Conservation (phyloP, 352 stramenopile species). For the Phytophthora citrophthora region DNA sequence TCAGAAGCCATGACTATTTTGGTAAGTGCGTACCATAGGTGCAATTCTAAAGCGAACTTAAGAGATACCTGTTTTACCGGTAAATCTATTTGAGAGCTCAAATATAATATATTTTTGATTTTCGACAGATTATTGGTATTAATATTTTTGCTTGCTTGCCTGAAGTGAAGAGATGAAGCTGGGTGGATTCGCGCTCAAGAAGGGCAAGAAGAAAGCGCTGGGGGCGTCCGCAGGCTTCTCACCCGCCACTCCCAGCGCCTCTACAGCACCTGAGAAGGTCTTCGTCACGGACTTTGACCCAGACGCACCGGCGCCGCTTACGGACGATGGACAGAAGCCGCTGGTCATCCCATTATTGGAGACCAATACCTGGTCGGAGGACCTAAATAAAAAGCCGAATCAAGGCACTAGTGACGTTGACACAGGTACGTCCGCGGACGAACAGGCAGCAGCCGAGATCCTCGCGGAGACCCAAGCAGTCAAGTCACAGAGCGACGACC, state of each 20-base stretch:
- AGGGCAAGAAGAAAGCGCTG: conserved; percentile 52
- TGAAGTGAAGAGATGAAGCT: conserved; percentile 61
- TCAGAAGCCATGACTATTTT: too few relatives aligned
- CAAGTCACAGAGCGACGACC: conserved; percentile 2
- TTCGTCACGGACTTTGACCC: conserved; percentile 84
- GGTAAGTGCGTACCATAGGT: too few relatives aligned
- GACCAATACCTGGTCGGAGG: conserved; percentile 55
- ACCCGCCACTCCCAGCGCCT: conserved; percentile 4
- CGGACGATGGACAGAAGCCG: conserved; percentile 35
- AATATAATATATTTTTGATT: too few relatives aligned
- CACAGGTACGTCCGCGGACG: conserved; percentile 27
- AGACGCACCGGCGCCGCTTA: conserved; percentile 33
- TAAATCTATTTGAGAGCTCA: too few relatives aligned
- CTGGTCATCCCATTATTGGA: conserved; percentile 80
- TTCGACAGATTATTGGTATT: too few relatives aligned
- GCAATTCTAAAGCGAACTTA: too few relatives aligned
- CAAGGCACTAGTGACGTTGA: background rate
- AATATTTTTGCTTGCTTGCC: too few relatives aligned
- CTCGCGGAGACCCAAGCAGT: conserved; percentile 41
- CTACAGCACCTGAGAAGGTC: conserved; percentile 45
- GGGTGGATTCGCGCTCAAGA: conserved; percentile 76
- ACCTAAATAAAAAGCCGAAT: conserved; percentile 4
- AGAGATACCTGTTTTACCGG: too few relatives aligned
- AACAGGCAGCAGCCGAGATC: conserved; percentile 45
- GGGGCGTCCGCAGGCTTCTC: conserved; percentile 38